phyloP scores from a whole-genome alignment of 352 stramenopile species.

The Elongisporangium undulatum region DNA sequence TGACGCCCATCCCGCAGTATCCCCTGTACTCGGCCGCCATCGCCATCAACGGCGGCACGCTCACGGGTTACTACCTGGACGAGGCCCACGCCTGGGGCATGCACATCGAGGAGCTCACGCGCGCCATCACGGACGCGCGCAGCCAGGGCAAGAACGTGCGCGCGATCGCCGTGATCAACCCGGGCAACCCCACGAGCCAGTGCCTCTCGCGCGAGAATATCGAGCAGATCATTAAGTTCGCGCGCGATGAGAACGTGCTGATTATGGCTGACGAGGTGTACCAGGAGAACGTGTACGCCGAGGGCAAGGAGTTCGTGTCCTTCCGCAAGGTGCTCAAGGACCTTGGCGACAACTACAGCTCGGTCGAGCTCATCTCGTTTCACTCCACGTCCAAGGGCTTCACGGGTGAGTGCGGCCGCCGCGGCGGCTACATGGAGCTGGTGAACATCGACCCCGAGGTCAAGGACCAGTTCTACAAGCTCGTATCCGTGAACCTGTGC shows the following conservation, averaged over 20 bases:
- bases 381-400: constrained; percentile 99
- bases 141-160: constrained; percentile 90
- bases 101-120: constrained; percentile 86
- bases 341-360: constrained; percentile 72
- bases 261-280: constrained; percentile 99
- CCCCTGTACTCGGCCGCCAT: constrained; percentile 98
- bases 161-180: constrained; percentile 99
- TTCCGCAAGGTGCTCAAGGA: constrained; percentile 94
- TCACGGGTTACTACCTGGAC: constrained; percentile 97
- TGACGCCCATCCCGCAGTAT: constrained; percentile 99
- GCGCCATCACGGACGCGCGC: constrained; percentile 86
- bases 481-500: constrained; percentile 96
- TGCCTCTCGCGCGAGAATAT: constrained; percentile 88
- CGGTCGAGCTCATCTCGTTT: constrained; percentile 98
- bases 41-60: constrained; percentile 91
- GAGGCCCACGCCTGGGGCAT: constrained; percentile 93
- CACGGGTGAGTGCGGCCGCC: constrained; percentile 97
- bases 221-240: constrained; percentile 95
- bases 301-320: constrained; percentile 91
- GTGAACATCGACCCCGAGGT: constrained; percentile 91
- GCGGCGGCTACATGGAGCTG: constrained; percentile 97
- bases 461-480: constrained; percentile 98
- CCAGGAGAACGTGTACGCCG: constrained; percentile 98
- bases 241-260: constrained; percentile 91
- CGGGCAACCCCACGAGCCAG: constrained; percentile 97